Evolutionary conservation across 164 flowering plant species (phyloP), one percentile per base, ranked within the genome.

Genomic region (Chimonanthus praecox): DNA sequence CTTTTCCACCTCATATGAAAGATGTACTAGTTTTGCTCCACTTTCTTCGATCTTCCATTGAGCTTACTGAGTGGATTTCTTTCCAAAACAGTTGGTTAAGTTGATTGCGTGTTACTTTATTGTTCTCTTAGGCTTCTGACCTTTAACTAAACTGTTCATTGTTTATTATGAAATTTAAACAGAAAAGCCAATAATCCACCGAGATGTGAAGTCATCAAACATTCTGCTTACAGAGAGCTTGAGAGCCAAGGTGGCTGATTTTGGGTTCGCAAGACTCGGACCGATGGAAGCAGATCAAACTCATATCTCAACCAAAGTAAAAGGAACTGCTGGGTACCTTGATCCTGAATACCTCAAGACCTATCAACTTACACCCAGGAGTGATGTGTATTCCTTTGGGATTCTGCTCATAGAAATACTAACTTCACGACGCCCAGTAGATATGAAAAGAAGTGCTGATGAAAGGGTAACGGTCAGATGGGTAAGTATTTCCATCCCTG

Each of bases 341-440:
- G 99, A 95, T 71, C 99, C 99, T 0, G 99, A 95, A 77, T 95
- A 95, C 79, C 85, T 93, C 87, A 90, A 73, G 80, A 93, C 99
- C 61, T 85, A 84, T 77, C 93, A 88, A 75, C 97, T 95, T 78
- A 93, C 98, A 16, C 73, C 92, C 47, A 93, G 88, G 78, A 95
- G 99, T 68, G 99, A 95, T 82, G 99, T 95, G 1, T 95, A 85
- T 80, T 95, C 99, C 66, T 95, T 89, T 78, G 99, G 99, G 49
- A 80, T 95, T 74, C 75, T 95, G 73, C 86, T 95, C 3, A 15
- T 95, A 15, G 99, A 95, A 76, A 90, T 92, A 76, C 78, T 95
- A 44, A 87, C 99, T 0, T 94, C 89, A 5, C 98, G 98, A 46
- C 89, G 97, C 16, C 99, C 99, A 15, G 94, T 95, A 77, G 99